phyloP scores from a whole-genome alignment of 2,329 filamentous ascomycete genomes.

The Fusarium gaditjirri region DNA sequence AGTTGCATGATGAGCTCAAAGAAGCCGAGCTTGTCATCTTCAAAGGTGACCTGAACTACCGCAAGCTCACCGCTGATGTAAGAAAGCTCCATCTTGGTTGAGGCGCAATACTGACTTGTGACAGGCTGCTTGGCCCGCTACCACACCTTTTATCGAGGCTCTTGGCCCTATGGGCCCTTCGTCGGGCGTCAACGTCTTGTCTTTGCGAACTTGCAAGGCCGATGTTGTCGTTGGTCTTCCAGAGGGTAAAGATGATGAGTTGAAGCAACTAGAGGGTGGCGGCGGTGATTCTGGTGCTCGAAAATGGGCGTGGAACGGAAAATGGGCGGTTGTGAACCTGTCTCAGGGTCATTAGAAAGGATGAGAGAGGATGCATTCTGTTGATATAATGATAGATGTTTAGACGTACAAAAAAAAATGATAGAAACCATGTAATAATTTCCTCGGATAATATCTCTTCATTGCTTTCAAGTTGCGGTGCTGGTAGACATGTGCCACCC shows the following conservation, averaged over 20 bases:
- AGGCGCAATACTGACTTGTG: slow-evolving; percentile 13
- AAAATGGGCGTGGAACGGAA: slow-evolving; percentile 95
- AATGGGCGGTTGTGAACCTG: slow-evolving; percentile 88
- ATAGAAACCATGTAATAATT: not conserved
- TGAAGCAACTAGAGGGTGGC: slow-evolving; percentile 74
- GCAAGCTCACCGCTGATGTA: slow-evolving; percentile 91
- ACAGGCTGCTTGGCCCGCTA: slow-evolving; percentile 76
- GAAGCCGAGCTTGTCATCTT: slow-evolving; percentile 89
- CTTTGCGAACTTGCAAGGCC: slow-evolving; percentile 94
- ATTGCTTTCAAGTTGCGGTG: not conserved
- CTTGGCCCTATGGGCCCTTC: slow-evolving; percentile 85
- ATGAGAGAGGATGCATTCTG: not conserved
- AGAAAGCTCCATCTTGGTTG: slow-evolving; percentile 45
- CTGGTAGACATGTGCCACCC: not conserved
- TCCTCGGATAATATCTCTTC: not conserved
- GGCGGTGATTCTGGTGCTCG: slow-evolving; percentile 77
- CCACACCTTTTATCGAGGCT: slow-evolving; percentile 85
- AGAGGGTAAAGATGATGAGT: slow-evolving; percentile 82
- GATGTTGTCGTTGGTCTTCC: slow-evolving; percentile 93
- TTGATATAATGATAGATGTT: slow-evolving; percentile 27
- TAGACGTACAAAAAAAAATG: slow-evolving; percentile 17
- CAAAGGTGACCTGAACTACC: slow-evolving; percentile 97
- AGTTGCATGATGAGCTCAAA: slow-evolving; percentile 81
- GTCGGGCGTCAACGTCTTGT: slow-evolving; percentile 85
- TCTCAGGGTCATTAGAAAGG: slow-evolving; percentile 49